Evolutionary conservation across 192 early-diverging fungal genomes (phyloP), one percentile per base, ranked within the genome.

Genomic region (Funneliformis mosseae): DNA sequence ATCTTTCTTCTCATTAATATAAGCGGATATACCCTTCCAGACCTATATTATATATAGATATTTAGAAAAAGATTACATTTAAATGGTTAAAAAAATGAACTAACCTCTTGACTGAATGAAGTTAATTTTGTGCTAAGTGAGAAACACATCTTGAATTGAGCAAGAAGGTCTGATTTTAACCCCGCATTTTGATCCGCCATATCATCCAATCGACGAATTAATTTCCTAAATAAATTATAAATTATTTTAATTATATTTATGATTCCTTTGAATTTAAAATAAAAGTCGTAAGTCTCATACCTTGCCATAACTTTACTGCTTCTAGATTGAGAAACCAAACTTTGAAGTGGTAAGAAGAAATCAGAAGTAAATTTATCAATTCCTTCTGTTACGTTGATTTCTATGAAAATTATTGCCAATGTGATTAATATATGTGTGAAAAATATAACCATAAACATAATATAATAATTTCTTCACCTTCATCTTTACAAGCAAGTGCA

Each of bases 191-290:
- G 85, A 55, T 85, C 87, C 4, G 85, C 75, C 16, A 92, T 80
- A 60, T 95, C 93, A 25, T 89, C 88, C 27, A 92, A 67, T 27
- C 90, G 89, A n/a, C 91, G 88, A 79, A 92, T 68, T 63, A 95
- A 75, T 86, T 92, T 93, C 68, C 91, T 90, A 84, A 18, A 69
- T 25, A 16, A 72, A 7, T 11, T 38, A 46, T 50, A 16, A 59
- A 74, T 7, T 28, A 10, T 38, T n/a, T 41, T 0, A 82, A 21
- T 60, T 14, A 18, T 21, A 59, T 16, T 14, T 23, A 38, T 74
- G 48, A 79, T 25, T 42, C 48, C 18, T 6, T 39, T 25, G 27
- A 9, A 10, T 39, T 21, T 38, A 46, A 33, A 27, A n/a, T 33
- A 33, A 14, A 59, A 27, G 4, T 70, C 14, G 11, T 33, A 50